phyloP scores from a whole-genome alignment of 805 yeast species.

The Candida maltosa region DNA sequence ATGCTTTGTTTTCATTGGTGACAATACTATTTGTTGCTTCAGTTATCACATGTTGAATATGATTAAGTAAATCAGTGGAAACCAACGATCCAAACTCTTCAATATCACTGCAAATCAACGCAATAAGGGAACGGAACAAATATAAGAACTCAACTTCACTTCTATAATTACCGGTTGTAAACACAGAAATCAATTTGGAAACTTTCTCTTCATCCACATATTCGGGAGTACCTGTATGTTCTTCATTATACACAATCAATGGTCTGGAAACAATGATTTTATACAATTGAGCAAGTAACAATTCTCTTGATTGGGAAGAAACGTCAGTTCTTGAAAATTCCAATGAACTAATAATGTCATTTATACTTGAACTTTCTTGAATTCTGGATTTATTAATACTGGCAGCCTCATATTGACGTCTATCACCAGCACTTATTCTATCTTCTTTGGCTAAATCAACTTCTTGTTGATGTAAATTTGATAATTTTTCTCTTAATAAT shows the following conservation, averaged over 20 bases:
- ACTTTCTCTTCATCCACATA: slow-evolving; percentile 36
- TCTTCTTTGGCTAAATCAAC: slow-evolving; percentile 11
- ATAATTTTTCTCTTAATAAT: slow-evolving; percentile 27
- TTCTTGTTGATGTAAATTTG: slow-evolving; percentile 23
- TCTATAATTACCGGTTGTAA: slow-evolving; percentile 30
- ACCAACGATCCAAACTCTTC: slow-evolving; percentile 47
- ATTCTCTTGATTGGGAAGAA: slow-evolving; percentile 44
- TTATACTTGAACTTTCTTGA: slow-evolving; percentile 35
- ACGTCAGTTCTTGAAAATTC: slow-evolving; percentile 41
- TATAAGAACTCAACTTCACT: slow-evolving; percentile 39
- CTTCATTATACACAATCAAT: slow-evolving; percentile 31
- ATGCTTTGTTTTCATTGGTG: slow-evolving; percentile 36
- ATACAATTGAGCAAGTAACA: slow-evolving; percentile 49
- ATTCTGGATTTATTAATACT: slow-evolving; percentile 33
- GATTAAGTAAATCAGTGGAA: slow-evolving; percentile 25
- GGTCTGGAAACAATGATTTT: slow-evolving; percentile 45
- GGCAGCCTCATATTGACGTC: slow-evolving; percentile 15
- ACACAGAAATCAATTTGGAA: slow-evolving; percentile 29
- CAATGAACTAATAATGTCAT: slow-evolving; percentile 44
- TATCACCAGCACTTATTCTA: slow-evolving; percentile 10
- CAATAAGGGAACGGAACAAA: slow-evolving; percentile 37
- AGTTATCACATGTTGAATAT: slow-evolving; percentile 24
- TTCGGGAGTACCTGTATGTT: slow-evolving; percentile 30
- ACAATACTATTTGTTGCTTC: slow-evolving; percentile 33
- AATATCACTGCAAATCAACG: slow-evolving; percentile 45